Evolutionary conservation across 169 alveolate species (phyloP), one percentile per base, ranked within the genome.

Genomic region (Theileria orientalis): DNA sequence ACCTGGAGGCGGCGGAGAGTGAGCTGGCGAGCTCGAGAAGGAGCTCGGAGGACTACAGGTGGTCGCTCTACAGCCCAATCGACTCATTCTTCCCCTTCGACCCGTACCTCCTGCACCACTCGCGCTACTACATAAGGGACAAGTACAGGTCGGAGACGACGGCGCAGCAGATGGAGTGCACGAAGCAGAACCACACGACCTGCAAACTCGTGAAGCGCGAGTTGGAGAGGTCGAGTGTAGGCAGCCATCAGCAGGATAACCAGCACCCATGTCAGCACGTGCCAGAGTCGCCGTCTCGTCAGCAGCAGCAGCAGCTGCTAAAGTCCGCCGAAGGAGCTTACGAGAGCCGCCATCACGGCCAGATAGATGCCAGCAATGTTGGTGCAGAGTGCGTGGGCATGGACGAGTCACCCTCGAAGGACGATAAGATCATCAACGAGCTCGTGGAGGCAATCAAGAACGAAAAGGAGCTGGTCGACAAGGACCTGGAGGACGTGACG

Each of bases 81-180:
- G 69, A 78, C 21, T 47, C 76, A 0, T 29, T 49, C 16, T 78
- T 32, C 41, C 86, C 86, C 33, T 78, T 69, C 40, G 86, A 70
- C 60, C 32, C 82, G 0, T 78, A 64, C 33, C 59, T 40, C 6
- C 76, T 78, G 32, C 74, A 78, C 51, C 86, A 78, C 69, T 78
- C 86, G 32, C 23, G 75, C 9, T 70, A 30, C 37, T 78, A 63
- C 40, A 69, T 78, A 3, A 69, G 76, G 0, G 69, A 70, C 25
- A 78, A 69, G 23, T 78, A 78, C 46, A 73, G 67, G 23, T 8
- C 32, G 3, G n/a, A 41, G 35, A 27, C 60, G 0, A 27, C 19
- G 3, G 1, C 27, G 2, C 60, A 27, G 7, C 35, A 47, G n/a
- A n/a, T n/a, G n/a, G n/a, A n/a, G n/a, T n/a, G n/a, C n/a, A n/a